Conservation (phyloP, 306 rosid genomes). For the Astragalus glycyphyllos region DNA sequence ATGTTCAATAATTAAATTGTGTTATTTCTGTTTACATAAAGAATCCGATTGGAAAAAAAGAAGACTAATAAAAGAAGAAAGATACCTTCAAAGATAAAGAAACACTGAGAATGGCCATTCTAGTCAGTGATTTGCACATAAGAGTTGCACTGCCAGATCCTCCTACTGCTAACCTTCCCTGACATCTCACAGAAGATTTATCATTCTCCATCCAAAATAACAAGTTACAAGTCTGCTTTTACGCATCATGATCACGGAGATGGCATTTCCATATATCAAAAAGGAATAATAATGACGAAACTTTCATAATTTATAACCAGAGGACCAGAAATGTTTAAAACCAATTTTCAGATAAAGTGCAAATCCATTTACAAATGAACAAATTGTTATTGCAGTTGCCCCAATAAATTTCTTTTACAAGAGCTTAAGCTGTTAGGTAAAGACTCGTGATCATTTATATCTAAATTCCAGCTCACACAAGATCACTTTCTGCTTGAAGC, state of each 20-base stretch:
- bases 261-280: slow-evolving; percentile 30
- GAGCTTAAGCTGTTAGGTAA: too few relatives aligned
- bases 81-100: slow-evolving; percentile 66
- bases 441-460: too few relatives aligned
- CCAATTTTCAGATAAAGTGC: background rate
- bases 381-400: too few relatives aligned
- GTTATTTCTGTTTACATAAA: slow-evolving; percentile 21
- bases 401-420: too few relatives aligned
- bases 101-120: slow-evolving; percentile 85
- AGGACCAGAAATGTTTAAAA: background rate
- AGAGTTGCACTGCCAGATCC: slow-evolving; percentile 50
- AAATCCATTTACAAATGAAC: too few relatives aligned
- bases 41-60: slow-evolving; percentile 22
- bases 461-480: too few relatives aligned
- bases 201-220: slow-evolving; percentile 44
- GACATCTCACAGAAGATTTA: slow-evolving; percentile 48
- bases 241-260: slow-evolving; percentile 27
- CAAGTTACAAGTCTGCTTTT: slow-evolving; percentile 39
- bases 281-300: slow-evolving; percentile 14
- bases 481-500: too few relatives aligned
- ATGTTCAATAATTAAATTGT: slow-evolving; percentile 18
- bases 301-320: slow-evolving; percentile 5
- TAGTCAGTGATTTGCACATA: slow-evolving; percentile 65
- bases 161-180: slow-evolving; percentile 61
- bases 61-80: slow-evolving; percentile 30